Base-by-base conservation (phyloP, 768 basidiomycete species). In the Suillus alpinus region DNA sequence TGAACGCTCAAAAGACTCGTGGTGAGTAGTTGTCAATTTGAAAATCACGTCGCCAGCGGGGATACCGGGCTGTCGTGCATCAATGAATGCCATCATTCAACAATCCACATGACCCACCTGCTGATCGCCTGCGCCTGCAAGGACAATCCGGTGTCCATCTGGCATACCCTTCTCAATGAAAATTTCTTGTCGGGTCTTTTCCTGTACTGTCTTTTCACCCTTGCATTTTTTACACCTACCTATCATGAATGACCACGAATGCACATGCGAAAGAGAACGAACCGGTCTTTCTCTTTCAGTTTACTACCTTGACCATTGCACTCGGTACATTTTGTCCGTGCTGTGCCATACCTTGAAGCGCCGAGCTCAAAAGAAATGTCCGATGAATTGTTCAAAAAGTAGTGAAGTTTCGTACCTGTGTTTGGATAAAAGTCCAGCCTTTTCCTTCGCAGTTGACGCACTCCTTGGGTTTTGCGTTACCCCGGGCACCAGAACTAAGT, bases 221-320 rank as follows among this genome's bases (percentile, higher is more conserved):
- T 95, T 94, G 76, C 96, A 98, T 70, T 93, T 96, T 76, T 95
- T 98, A 76, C 95, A 98, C 65, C 95, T 96, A 68, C 20, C 20
- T 6, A 37, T 29, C 56, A 43, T 65, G 29, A 67, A 20, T 64
- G 63, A 52, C 16, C 20, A 34, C 29, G 49, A 51, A 23, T 29
- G 43, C 37, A 34, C 20, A 53, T 39, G 44, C 2, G 60, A 16
- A 49, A 8, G 14, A 52, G 47, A 51, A 68, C 82, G 20, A 64
- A 92, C 92, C 87, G 78, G 67, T 95, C 94, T 68, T 94, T 94
- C 66, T 94, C 92, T 61, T 86, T 86, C 44, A 94, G 71, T 67
- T 85, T 89, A 68, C 84, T 83, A 6, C 91, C 90, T 59, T 73
- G 73, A 1, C 90, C 91, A 44, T 81, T 75, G 68, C 92, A 94